Conservation (phyloP, 1,139 yeast species). For the Taiozyma onychis region DNA sequence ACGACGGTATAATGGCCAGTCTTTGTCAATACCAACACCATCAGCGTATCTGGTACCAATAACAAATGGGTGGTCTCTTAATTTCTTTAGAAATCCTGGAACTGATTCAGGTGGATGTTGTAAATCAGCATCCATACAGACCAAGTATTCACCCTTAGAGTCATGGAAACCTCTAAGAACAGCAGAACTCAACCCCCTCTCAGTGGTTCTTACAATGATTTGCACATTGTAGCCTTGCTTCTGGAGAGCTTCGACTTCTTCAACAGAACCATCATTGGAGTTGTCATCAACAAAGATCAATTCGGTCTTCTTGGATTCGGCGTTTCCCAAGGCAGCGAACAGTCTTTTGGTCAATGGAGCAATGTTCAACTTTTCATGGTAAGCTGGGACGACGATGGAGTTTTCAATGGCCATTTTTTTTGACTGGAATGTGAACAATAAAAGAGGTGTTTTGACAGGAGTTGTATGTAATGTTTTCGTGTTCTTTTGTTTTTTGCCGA, state of each 20-base stretch:
- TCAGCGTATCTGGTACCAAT: conserved; percentile 44
- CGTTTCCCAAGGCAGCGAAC: conserved; percentile 39
- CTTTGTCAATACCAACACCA: conserved; percentile 44
- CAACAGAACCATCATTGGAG: conserved; percentile 43
- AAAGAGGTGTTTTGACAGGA: not conserved
- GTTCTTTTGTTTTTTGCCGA: not conserved
- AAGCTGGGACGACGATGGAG: conserved; percentile 41
- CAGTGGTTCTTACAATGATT: conserved; percentile 40
- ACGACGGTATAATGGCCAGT: conserved; percentile 43
- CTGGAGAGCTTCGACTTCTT: conserved; percentile 37
- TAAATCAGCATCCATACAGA: conserved; percentile 45
- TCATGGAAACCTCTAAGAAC: conserved; percentile 39
- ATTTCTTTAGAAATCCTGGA: conserved; percentile 33
- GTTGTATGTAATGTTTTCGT: not conserved
- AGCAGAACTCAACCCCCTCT: conserved; percentile 41
- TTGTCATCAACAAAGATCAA: conserved; percentile 43
- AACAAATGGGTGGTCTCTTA: conserved; percentile 35
- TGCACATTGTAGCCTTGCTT: conserved; percentile 39
- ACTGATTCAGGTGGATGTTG: conserved; percentile 45
- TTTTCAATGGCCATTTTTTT: conserved; percentile 30
- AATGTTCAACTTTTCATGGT: conserved; percentile 40
- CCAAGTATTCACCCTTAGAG: conserved; percentile 37
- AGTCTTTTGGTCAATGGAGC: conserved; percentile 39
- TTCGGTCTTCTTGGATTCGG: conserved; percentile 34
- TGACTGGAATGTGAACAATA: not conserved